Conservation (phyloP, 2,329 filamentous ascomycete genomes). For the Colletotrichum sp. region DNA sequence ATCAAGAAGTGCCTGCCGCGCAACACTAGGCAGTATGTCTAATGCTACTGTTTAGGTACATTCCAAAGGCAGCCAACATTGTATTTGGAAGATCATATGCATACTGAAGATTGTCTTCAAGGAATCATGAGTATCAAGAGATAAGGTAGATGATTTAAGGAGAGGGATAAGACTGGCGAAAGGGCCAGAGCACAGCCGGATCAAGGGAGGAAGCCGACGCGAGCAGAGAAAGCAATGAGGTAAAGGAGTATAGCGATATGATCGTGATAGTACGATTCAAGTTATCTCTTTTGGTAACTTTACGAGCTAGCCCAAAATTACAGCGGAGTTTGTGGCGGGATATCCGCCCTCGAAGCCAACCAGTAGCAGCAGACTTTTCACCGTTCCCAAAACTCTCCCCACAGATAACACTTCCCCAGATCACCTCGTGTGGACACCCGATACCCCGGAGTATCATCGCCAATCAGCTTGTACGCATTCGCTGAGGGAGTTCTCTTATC, state of each 20-base stretch:
- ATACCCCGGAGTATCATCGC: background rate
- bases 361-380: background rate
- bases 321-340: background rate
- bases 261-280: background rate
- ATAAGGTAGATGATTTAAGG: background rate
- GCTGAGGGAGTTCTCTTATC: background rate
- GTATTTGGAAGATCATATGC: accelerated
- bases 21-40: background rate
- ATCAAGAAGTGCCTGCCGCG: background rate
- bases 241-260: background rate
- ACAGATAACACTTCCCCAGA: background rate
- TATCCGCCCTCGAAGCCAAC: background rate
- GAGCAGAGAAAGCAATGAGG: background rate
- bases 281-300: background rate
- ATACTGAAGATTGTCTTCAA: accelerated
- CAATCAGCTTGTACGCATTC: background rate
- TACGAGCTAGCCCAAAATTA: background rate
- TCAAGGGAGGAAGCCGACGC: no score
- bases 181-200: background rate
- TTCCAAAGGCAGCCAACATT: background rate
- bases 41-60: background rate
- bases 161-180: background rate
- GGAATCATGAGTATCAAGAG: background rate
- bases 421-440: background rate
- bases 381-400: background rate